These are phyloP conservation scores for Lathyrus sativus DNA, from an alignment of 306 rosid genomes.

Conservation along the genomic window DNA sequence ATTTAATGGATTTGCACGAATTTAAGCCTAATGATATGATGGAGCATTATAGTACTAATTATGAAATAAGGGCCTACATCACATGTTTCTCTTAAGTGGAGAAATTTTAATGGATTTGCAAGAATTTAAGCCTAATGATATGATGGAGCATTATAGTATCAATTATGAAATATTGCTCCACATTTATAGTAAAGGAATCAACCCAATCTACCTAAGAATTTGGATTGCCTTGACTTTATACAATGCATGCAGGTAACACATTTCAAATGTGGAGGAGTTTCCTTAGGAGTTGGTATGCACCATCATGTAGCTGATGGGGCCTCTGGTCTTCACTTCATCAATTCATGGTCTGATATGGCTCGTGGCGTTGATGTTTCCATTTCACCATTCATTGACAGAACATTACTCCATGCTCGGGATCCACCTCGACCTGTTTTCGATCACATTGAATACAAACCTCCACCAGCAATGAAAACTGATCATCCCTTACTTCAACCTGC, in stretches of 20 bases:
- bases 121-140: not conserved
- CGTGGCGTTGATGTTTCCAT: conserved; percentile 68
- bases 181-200: not conserved
- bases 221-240: not conserved
- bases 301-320: conserved; percentile 83
- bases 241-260: conserved; percentile 64
- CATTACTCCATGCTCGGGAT: conserved; percentile 62
- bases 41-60: not conserved
- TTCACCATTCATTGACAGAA: conserved; percentile 77
- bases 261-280: conserved; percentile 90
- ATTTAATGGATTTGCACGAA: not conserved
- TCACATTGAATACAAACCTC: conserved; percentile 80
- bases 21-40: not conserved
- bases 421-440: conserved; percentile 71
- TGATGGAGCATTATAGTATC: not conserved
- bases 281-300: conserved; percentile 89
- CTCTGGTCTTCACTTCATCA: conserved; percentile 83
- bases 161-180: not conserved
- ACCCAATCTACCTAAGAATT: not conserved
- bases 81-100: no score
- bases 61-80: not conserved
- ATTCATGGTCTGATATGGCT: conserved; percentile 88
- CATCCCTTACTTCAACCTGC: conserved; percentile 44
- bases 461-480: conserved; percentile 49
- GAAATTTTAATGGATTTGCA: not conserved